Evolutionary conservation across 345 rosid genomes (phyloP).

Genomic region (Mercurialis annua): DNA sequence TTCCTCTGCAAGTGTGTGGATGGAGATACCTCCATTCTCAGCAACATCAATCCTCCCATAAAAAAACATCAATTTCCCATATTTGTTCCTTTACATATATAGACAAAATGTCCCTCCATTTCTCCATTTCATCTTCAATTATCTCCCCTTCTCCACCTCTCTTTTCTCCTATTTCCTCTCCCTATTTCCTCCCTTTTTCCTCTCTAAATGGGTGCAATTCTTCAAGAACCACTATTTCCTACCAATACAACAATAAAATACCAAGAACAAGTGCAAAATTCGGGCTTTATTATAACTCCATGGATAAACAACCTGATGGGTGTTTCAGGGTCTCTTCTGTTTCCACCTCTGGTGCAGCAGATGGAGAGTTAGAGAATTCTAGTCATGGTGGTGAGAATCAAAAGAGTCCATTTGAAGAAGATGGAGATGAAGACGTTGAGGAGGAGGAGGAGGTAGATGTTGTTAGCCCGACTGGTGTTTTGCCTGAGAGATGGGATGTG

Average conservation of each 20-base stretch:
- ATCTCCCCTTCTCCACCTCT: conserved; percentile 28
- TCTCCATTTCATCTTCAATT: too few relatives aligned
- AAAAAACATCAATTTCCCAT: not conserved
- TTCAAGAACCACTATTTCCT: conserved; percentile 18
- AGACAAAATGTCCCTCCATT: conserved; percentile 3
- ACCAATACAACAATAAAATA: conserved; percentile 9
- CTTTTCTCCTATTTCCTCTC: conserved; percentile 43
- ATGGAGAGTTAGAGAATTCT: conserved; percentile 32
- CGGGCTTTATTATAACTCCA: conserved; percentile 17
- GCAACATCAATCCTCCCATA: conserved; percentile 1
- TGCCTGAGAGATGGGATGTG: conserved; percentile 89
- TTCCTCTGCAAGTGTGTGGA: too few relatives aligned
- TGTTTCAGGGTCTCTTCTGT: conserved; percentile 27
- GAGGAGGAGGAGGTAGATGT: conserved; percentile 30
- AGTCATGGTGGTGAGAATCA: conserved; percentile 27
- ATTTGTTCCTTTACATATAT: not conserved
- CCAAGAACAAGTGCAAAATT: conserved; percentile 18
- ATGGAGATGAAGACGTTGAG: conserved; percentile 27
- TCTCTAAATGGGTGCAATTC: conserved; percentile 23
- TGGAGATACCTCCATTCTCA: conserved; percentile 24
- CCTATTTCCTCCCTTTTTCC: conserved; percentile 28
- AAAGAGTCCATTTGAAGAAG: conserved; percentile 36
- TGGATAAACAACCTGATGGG: conserved; percentile 36
- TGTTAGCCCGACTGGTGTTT: conserved; percentile 26
- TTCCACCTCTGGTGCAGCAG: conserved; percentile 20